Evolutionary conservation across 23 red algal species (phyloP), one percentile per base, ranked within the genome.

Genomic region (Rhodosorus marinus): DNA sequence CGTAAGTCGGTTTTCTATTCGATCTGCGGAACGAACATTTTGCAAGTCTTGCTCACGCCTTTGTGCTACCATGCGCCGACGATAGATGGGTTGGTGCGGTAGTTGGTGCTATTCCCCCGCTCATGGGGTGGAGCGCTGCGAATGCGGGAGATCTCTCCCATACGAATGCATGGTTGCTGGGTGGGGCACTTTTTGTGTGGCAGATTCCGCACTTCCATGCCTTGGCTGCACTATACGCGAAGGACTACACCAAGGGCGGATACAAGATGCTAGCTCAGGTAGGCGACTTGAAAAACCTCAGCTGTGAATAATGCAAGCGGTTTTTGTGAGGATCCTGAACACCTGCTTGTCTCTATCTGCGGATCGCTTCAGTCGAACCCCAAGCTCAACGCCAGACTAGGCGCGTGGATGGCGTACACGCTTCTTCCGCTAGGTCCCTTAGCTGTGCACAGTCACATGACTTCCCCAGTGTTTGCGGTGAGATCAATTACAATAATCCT

Each of bases 161-260:
- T 14, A 67, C 60, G 15, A 23, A 24, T 24, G 76, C 76, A 1
- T 63, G 40, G n/a, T 47, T 61, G 9, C 54, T 83, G 1, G 88
- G 34, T 8, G 23, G 67, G 22, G 32, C 71, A 25, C 49, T 95
- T 7, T 80, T 84, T 55, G 41, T 84, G 24, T 95, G 88, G 88
- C 88, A 95, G 59, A 95, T 95, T 48, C 78, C 88, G 8, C 88
- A 95, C 35, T 95, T 95, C 61, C 88, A 95, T 60, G 76, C 88
- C 1, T 59, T 95, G 21, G 88, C 88, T 8, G 32, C 81, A 23
- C 52, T 84, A 35, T 46, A 29, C 8, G 61, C 64, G 22, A 52
- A 42, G 54, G 88, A 95, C 42, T 95, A 95, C 28, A 55, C 66
- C 17, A 50, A 46, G 19, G 88, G 49, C 15, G 72, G 88, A 0